These are phyloP conservation scores for Komagataella pseudopastoris DNA, from an alignment of 805 yeast genomes.

Conservation along the genomic window DNA sequence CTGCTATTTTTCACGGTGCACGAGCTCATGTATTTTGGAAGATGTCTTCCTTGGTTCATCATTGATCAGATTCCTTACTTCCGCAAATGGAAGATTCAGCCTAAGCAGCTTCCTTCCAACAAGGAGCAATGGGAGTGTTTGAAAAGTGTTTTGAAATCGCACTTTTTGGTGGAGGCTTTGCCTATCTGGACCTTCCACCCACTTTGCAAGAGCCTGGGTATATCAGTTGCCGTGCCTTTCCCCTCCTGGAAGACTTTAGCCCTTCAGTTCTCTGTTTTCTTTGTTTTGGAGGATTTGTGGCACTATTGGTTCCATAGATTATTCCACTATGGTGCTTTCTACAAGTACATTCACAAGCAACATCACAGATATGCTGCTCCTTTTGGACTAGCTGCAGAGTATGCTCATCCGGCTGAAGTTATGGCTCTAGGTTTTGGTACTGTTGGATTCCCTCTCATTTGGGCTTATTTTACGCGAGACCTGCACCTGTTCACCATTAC, in stretches of 20 bases:
- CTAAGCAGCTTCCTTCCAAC: slow-evolving; percentile 33
- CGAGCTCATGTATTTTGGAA: slow-evolving; percentile 42
- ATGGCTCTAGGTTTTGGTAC: slow-evolving; percentile 46
- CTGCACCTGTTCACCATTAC: slow-evolving; percentile 42
- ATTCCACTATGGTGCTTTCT: slow-evolving; percentile 42
- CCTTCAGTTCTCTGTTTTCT: slow-evolving; percentile 32
- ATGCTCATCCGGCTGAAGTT: slow-evolving; percentile 48
- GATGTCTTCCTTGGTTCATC: slow-evolving; percentile 46
- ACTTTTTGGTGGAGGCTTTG: slow-evolving; percentile 42
- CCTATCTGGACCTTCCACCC: slow-evolving; percentile 58
- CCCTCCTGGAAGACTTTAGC: slow-evolving; percentile 28
- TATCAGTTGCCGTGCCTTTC: slow-evolving; percentile 38
- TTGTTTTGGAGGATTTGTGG: slow-evolving; percentile 44
- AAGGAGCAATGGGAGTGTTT: slow-evolving; percentile 52
- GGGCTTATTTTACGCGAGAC: slow-evolving; percentile 29
- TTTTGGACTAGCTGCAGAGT: slow-evolving; percentile 47
- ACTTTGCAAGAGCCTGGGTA: slow-evolving; percentile 32
- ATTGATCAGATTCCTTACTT: slow-evolving; percentile 40
- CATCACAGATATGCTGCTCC: slow-evolving; percentile 54
- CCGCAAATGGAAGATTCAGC: slow-evolving; percentile 40
- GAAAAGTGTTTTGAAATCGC: slow-evolving; percentile 41
- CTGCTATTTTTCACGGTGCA: slow-evolving; percentile 39
- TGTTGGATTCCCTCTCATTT: slow-evolving; percentile 45
- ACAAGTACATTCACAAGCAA: slow-evolving; percentile 44
- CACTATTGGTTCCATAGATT: slow-evolving; percentile 47